Evolutionary conservation across 2,329 filamentous ascomycete genomes (phyloP).

Genomic region (Teratosphaeria pseudoeucalypti): DNA sequence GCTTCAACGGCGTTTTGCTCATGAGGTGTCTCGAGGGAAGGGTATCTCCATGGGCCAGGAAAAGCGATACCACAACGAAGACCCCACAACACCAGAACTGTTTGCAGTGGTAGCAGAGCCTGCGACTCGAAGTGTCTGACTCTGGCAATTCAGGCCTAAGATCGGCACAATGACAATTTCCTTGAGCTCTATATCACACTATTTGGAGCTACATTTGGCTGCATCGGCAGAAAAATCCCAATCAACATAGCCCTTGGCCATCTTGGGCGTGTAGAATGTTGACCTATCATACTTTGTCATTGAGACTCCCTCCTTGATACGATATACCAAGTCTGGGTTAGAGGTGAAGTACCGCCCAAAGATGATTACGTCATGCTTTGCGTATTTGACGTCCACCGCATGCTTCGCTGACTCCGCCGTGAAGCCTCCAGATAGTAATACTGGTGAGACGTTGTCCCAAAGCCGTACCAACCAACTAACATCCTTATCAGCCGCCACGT

Average conservation of each 20-base stretch:
- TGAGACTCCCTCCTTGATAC: conserved; percentile 32
- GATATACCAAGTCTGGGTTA: conserved; percentile 38
- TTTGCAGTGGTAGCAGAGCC: too few relatives aligned
- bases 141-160: too few relatives aligned
- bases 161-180: too few relatives aligned
- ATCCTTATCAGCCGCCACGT: conserved; percentile 25
- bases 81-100: too few relatives aligned
- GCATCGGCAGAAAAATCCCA: conserved; percentile 14
- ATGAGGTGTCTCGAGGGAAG: too few relatives aligned
- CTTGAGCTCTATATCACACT: neutral
- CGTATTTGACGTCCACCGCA: conserved; percentile 22
- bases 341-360: conserved; percentile 41
- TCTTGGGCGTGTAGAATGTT: conserved; percentile 34
- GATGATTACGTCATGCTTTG: conserved; percentile 33
- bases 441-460: conserved; percentile 35
- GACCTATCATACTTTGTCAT: conserved; percentile 34
- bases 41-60: too few relatives aligned
- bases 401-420: conserved; percentile 27
- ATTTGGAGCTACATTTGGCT: neutral
- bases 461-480: conserved; percentile 36
- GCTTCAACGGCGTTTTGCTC: too few relatives aligned
- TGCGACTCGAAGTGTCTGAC: too few relatives aligned
- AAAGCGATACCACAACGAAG: too few relatives aligned
- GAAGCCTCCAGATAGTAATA: conserved; percentile 39
- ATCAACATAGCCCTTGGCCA: conserved; percentile 31